Percentiles rank a stretch among this genome's conserved stretches.
phyloP scores from a whole-genome alignment of 805 yeast species.

The Ogataea nakhonphanomensis region DNA sequence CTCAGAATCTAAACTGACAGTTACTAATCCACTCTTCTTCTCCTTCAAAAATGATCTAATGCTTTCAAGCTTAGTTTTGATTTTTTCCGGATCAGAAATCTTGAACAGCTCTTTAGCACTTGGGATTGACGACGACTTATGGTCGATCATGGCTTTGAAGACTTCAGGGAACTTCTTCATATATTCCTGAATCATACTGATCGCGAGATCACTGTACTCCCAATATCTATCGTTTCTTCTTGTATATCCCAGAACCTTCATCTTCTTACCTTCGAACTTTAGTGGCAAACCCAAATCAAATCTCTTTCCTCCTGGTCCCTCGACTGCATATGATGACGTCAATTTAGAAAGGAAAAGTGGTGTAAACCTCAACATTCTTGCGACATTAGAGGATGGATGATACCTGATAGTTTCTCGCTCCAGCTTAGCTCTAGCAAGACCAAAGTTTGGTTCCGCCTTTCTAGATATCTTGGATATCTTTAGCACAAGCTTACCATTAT shows the following conservation, averaged over 20 bases:
- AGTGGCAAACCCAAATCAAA: conserved; percentile 77
- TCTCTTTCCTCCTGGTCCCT: conserved; percentile 47
- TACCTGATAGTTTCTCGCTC: conserved; percentile 59
- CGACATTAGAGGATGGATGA: conserved; percentile 61
- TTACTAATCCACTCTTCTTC: conserved; percentile 44
- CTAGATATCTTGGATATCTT: conserved; percentile 50
- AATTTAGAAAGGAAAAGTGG: conserved; percentile 71
- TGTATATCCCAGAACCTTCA: conserved; percentile 87
- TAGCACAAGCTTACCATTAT: conserved; percentile 37
- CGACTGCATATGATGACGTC: conserved; percentile 68
- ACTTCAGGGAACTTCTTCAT: conserved; percentile 57
- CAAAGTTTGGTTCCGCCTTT: conserved; percentile 61
- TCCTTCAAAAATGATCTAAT: conserved; percentile 44
- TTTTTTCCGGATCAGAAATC: conserved; percentile 37
- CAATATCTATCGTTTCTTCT: conserved; percentile 63
- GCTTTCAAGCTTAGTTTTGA: conserved; percentile 40
- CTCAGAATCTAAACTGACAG: conserved; percentile 75
- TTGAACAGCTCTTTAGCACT: conserved; percentile 35
- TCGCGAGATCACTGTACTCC: conserved; percentile 79
- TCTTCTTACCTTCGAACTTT: conserved; percentile 74
- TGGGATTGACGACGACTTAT: conserved; percentile 35
- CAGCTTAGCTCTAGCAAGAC: conserved; percentile 51
- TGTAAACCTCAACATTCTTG: conserved; percentile 52
- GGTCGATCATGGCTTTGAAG: conserved; percentile 36
- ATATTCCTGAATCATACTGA: conserved; percentile 62